These are phyloP conservation scores for Buddleja alternifolia DNA, from an alignment of 257 asterid species.

Conservation along the genomic window DNA sequence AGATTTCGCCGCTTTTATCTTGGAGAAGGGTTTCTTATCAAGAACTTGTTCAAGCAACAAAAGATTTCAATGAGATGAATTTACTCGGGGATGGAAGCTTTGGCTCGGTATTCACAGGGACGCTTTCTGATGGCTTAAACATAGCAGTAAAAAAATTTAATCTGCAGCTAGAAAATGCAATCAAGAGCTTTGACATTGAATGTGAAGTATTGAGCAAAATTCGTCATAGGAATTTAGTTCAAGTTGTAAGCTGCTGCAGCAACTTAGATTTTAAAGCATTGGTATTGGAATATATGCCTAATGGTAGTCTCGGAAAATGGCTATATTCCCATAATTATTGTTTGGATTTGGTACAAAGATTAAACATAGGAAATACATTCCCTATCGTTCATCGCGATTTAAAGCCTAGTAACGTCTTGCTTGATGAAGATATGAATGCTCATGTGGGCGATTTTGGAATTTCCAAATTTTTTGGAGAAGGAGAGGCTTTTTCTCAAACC, in stretches of 20 bases:
- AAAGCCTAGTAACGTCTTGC: constrained; percentile 45
- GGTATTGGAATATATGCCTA: constrained; percentile 27
- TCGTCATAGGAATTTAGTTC: constrained; percentile 21
- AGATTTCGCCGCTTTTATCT: no score
- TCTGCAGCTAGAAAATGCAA: constrained; percentile 16
- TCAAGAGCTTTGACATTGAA: constrained; percentile 34
- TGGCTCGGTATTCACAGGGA: constrained; percentile 32
- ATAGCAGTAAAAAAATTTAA: constrained; percentile 41
- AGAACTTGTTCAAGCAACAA: constrained; percentile 32
- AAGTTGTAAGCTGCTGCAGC: constrained; percentile 23
- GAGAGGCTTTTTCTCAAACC: constrained; percentile 21
- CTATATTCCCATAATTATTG: constrained; percentile 24
- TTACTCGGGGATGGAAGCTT: constrained; percentile 29
- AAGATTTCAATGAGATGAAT: constrained; percentile 30
- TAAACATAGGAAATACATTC: constrained; percentile 27
- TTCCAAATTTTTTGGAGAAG: constrained; percentile 25
- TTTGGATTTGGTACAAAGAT: constrained; percentile 23
- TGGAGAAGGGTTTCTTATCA: constrained; percentile 35
- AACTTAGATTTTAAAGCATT: constrained; percentile 27
- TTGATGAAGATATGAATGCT: constrained; percentile 30
- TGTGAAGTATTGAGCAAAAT: constrained; percentile 27
- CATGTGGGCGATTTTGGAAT: constrained; percentile 35
- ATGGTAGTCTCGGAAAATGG: constrained; percentile 35
- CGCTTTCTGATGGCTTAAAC: constrained; percentile 15
- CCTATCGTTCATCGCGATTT: constrained; percentile 41